A percentile compares a stretch with the other conserved stretches of the same genome.
phyloP scores from a whole-genome alignment of 345 rosid genomes.

The Clausena lansium region DNA sequence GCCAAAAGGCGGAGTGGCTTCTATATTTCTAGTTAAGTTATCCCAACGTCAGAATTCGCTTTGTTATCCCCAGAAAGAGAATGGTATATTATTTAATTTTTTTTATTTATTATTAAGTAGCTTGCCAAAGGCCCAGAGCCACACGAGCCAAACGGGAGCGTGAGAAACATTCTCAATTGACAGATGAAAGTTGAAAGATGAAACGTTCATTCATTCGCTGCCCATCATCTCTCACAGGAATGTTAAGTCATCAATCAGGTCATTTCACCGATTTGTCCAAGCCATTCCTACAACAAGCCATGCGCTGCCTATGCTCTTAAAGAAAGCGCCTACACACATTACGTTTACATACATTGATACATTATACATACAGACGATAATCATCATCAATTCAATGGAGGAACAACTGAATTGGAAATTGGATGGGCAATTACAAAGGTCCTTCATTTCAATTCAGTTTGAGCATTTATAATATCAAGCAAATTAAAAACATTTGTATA shows the following conservation, averaged over 20 bases:
- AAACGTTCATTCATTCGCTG: not conserved
- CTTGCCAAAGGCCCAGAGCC: not conserved
- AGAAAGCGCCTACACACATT: too few relatives aligned
- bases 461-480: too few relatives aligned
- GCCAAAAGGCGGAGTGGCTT: too few relatives aligned
- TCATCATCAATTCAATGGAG: too few relatives aligned
- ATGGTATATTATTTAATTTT: not conserved
- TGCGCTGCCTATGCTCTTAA: not conserved
- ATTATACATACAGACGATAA: too few relatives aligned
- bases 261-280: not conserved
- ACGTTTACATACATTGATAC: too few relatives aligned
- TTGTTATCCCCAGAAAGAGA: slow-evolving; percentile 2
- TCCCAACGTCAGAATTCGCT: not conserved
- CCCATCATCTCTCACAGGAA: not conserved
- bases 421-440: too few relatives aligned
- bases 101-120: too few relatives aligned
- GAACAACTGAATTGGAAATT: too few relatives aligned
- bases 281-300: not conserved
- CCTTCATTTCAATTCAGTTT: too few relatives aligned
- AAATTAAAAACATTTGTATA: too few relatives aligned
- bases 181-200: too few relatives aligned
- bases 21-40: slow-evolving; percentile 8
- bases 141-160: slow-evolving; percentile 9
- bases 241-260: slow-evolving; percentile 7
- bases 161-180: not conserved